These are phyloP conservation scores for Hortiboletus campestris DNA, from an alignment of 768 basidiomycete genomes.

Conservation along the genomic window DNA sequence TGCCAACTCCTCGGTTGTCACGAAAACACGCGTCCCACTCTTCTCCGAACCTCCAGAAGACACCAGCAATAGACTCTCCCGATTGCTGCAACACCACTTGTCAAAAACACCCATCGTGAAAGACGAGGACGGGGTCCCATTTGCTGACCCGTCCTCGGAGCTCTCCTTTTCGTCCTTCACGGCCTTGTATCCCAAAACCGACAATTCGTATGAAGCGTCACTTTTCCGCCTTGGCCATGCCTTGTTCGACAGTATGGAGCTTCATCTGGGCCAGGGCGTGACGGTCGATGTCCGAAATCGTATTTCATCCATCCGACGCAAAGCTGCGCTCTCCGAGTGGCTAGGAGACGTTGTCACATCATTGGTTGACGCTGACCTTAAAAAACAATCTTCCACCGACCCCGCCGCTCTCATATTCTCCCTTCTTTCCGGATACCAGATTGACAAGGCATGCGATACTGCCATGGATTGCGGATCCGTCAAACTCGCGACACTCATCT, in stretches of 20 bases:
- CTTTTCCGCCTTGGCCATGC: conserved; percentile 88
- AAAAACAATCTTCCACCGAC: conserved; percentile 42
- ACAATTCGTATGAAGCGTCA: conserved; percentile 70
- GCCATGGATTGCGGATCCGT: conserved; percentile 76
- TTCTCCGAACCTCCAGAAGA: conserved; percentile 34
- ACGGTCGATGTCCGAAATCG: conserved; percentile 63
- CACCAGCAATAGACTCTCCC: conserved; percentile 44
- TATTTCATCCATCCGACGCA: conserved; percentile 63
- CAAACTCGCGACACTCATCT: conserved; percentile 84
- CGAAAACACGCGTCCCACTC: conserved; percentile 47
- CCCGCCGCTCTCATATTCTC: conserved; percentile 63
- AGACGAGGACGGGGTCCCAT: conserved; percentile 70
- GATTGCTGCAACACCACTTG: conserved; percentile 76
- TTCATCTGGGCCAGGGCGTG: conserved; percentile 51
- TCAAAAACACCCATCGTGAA: conserved; percentile 66
- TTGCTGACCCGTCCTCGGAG: conserved; percentile 57
- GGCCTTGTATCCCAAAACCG: conserved; percentile 65
- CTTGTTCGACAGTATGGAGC: conserved; percentile 82
- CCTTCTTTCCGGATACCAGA: conserved; percentile 82
- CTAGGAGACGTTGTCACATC: conserved; percentile 70
- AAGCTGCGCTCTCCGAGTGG: conserved; percentile 82
- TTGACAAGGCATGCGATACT: conserved; percentile 74
- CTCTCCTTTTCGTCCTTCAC: conserved; percentile 81
- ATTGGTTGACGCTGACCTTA: conserved; percentile 69
- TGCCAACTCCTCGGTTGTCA: conserved; percentile 63